These are phyloP conservation scores for Xerocomus brunneocitrinus DNA, from an alignment of 768 basidiomycete species.

Conservation along the genomic window DNA sequence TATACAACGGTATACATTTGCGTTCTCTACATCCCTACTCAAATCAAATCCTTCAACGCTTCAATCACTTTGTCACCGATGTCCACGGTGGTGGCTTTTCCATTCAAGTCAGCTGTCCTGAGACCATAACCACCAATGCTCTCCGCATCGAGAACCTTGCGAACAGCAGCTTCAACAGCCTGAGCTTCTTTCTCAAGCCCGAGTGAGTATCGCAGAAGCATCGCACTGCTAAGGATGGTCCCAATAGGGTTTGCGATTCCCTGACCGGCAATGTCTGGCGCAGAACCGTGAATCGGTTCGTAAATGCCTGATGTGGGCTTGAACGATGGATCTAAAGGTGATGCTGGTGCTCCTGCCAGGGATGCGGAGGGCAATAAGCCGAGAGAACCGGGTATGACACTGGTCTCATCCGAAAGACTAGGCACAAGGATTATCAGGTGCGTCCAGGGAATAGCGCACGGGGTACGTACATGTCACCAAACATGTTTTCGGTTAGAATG, in stretches of 20 bases:
- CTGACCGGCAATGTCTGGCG: constrained; percentile 92
- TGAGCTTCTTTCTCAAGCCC: constrained; percentile 81
- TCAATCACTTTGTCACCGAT: constrained; percentile 83
- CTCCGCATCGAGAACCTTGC: constrained; percentile 75
- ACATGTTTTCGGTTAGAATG: constrained; percentile 91
- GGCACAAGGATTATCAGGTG: background rate
- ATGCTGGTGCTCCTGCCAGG: constrained; percentile 80
- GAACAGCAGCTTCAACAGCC: constrained; percentile 86
- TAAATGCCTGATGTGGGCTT: constrained; percentile 86
- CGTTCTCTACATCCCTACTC: constrained; percentile 8
- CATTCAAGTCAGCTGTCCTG: constrained; percentile 86
- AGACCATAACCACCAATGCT: constrained; percentile 68
- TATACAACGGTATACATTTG: background rate
- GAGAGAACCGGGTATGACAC: constrained; percentile 96
- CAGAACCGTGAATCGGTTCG: constrained; percentile 95
- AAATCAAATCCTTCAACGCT: constrained; percentile 57
- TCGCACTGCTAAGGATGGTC: constrained; percentile 89
- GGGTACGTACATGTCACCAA: constrained; percentile 87
- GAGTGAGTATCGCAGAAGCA: constrained; percentile 93
- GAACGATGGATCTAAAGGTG: constrained; percentile 48
- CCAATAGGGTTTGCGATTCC: constrained; percentile 94
- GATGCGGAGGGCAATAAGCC: constrained; percentile 96
- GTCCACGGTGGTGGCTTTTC: constrained; percentile 66
- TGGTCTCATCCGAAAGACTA: constrained; percentile 93
- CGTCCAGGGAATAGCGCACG: background rate